Conservation (phyloP, 495 filamentous ascomycete species). For the Hypoxylon trugodes region DNA sequence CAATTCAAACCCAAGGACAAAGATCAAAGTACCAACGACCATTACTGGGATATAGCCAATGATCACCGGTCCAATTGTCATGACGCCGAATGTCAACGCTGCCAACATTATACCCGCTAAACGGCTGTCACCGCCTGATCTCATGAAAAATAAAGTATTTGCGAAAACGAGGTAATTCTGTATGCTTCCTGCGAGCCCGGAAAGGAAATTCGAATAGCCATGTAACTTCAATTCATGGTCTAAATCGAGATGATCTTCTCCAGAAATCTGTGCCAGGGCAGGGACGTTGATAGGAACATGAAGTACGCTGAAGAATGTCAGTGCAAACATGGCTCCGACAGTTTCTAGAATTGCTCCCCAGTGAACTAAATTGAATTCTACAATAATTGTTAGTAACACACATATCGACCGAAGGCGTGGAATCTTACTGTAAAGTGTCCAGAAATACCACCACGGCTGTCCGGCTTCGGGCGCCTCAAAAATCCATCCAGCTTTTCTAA, state of each 20-base stretch:
- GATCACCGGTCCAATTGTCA: slow-evolving; percentile 83
- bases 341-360: slow-evolving; percentile 82
- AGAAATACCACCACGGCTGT: slow-evolving; percentile 96
- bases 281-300: slow-evolving; percentile 99
- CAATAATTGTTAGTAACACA: slow-evolving; percentile 37
- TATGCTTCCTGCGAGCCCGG: slow-evolving; percentile 85
- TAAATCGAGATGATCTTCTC: slow-evolving; percentile 89
- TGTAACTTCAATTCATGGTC: slow-evolving; percentile 93
- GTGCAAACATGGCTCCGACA: slow-evolving; percentile 92
- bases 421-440: slow-evolving; percentile 84
- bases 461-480: slow-evolving; percentile 84
- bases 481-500: slow-evolving; percentile 83
- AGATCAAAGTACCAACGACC: slow-evolving; percentile 95
- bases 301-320: slow-evolving; percentile 96
- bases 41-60: slow-evolving; percentile 96
- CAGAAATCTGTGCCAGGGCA: slow-evolving; percentile 84
- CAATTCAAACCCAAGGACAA: slow-evolving; percentile 90
- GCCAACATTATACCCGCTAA: slow-evolving; percentile 89
- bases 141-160: slow-evolving; percentile 94
- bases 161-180: slow-evolving; percentile 98
- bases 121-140: slow-evolving; percentile 85
- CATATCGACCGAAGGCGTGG: too few relatives aligned
- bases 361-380: slow-evolving; percentile 77
- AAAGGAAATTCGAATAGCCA: slow-evolving; percentile 90
- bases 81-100: slow-evolving; percentile 76